phyloP scores from a whole-genome alignment of 306 rosid genomes.

The Prunus kanzakura region DNA sequence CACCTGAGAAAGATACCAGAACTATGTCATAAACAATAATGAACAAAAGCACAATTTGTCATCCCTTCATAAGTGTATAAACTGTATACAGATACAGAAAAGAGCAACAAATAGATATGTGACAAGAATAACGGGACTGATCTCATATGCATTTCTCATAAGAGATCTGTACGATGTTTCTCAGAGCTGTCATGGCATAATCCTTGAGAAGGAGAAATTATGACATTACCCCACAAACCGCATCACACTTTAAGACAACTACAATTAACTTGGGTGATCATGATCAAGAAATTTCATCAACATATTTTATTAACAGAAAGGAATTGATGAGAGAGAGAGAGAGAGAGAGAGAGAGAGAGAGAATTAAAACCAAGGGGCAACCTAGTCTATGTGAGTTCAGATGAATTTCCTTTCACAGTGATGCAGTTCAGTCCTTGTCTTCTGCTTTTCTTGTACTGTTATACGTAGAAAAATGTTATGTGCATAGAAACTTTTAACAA shows the following conservation, averaged over 20 bases:
- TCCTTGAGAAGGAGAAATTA: neutral
- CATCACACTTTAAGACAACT: neutral
- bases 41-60: constrained; percentile 7
- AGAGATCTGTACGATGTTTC: neutral
- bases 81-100: neutral
- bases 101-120: neutral
- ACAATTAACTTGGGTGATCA: neutral
- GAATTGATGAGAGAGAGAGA: neutral
- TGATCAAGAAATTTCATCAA: neutral
- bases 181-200: neutral
- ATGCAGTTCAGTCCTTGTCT: neutral
- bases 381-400: neutral
- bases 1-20: constrained; percentile 45
- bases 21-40: constrained; percentile 32
- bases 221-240: neutral
- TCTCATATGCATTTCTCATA: neutral
- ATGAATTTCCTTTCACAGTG: neutral
- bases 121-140: neutral
- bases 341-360: neutral
- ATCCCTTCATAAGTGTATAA: neutral
- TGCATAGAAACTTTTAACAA: neutral
- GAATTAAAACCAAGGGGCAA: neutral
- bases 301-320: too few relatives aligned
- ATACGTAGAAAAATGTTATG: neutral
- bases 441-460: neutral